These are phyloP conservation scores for Vararia minispora DNA, from an alignment of 768 basidiomycete species.

Conservation along the genomic window DNA sequence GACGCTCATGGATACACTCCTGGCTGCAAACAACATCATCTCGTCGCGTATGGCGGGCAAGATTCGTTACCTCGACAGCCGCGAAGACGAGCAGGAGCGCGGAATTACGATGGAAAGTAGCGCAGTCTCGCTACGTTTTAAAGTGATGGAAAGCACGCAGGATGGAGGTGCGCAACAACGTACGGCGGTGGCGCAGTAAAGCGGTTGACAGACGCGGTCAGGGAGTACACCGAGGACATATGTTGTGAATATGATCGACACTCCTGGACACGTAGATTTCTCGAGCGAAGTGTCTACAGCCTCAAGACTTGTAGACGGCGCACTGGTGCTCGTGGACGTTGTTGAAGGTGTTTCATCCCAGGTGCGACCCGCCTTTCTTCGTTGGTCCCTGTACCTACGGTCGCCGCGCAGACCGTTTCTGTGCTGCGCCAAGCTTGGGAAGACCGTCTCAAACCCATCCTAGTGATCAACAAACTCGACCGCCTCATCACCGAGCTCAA, in stretches of 20 bases:
- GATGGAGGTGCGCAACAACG: conserved; percentile 42
- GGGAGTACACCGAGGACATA: conserved; percentile 57
- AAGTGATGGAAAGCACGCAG: conserved; percentile 48
- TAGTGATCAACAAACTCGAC: conserved; percentile 96
- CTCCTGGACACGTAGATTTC: conserved; percentile 98
- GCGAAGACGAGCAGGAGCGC: conserved; percentile 95
- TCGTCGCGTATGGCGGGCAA: conserved; percentile 92
- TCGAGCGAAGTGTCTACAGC: conserved; percentile 95
- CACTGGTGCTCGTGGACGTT: conserved; percentile 89
- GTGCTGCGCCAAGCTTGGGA: conserved; percentile 93
- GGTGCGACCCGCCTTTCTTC: conserved; percentile 31
- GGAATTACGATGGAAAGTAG: conserved; percentile 99
- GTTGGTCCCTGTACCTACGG: neutral
- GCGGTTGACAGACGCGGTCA: conserved; percentile 29
- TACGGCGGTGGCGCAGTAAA: conserved; percentile 5
- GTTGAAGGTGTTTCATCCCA: conserved; percentile 99
- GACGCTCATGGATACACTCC: conserved; percentile 86
- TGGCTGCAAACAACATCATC: conserved; percentile 97
- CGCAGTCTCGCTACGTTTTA: conserved; percentile 84
- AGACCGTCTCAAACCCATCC: conserved; percentile 78
- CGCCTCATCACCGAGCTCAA: conserved; percentile 90
- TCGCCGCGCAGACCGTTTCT: conserved; percentile 64
- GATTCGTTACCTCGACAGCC: conserved; percentile 87
- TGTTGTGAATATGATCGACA: conserved; percentile 93
- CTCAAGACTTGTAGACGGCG: conserved; percentile 88